Evolutionary conservation across 2,329 filamentous ascomycete species (phyloP), one percentile per base, ranked within the genome.

Genomic region (Fusarium sp.): DNA sequence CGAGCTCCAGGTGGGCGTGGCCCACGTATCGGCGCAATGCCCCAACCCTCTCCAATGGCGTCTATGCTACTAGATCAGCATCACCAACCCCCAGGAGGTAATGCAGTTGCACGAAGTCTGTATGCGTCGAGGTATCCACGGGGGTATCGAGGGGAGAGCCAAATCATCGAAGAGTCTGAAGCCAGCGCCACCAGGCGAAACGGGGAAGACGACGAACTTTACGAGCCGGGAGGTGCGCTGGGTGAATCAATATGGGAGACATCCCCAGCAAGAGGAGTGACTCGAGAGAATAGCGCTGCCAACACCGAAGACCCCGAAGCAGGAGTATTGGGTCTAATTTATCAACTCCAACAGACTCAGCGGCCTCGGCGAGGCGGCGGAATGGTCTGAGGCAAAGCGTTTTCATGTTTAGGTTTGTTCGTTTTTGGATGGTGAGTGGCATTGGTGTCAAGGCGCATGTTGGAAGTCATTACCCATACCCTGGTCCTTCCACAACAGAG

Each of bases 41-140:
- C 83, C n/a, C 80, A 83, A 50, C 81, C 86, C 6, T 91, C 89
- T 11, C 90, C 91, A 6, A 89, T 92, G 85, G 87, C 89, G 18
- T 93, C 91, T 2, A 87, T 92, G 69, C 83, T 94, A 3, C 82
- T 94, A 3, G 92, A 94, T 77, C 89, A 91, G 4, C 91, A 92
- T 74, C 89, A 94, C 65, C 91, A 94, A 64, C 91, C 91, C 8
- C 82, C 84, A 2, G 80, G 81, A 3, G 82, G 84, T 11, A 80
- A 81, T 7, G 76, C 82, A 36, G 80, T 80, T 3, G 79, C 74
- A 18, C 82, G 83, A 38, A 86, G 83, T 51, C 74, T 81, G n/a
- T 81, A 86, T 62, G 79, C 82, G 52, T 77, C 79, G 15, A 83
- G 84, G 23, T 78, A 80, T 67, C 72, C 82, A 71, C 80, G 80